A percentile compares a stretch with the other conserved stretches of the same genome.
phyloP scores from a whole-genome alignment of 176 grass and related monocot species.

The Aegilops tauschii region DNA sequence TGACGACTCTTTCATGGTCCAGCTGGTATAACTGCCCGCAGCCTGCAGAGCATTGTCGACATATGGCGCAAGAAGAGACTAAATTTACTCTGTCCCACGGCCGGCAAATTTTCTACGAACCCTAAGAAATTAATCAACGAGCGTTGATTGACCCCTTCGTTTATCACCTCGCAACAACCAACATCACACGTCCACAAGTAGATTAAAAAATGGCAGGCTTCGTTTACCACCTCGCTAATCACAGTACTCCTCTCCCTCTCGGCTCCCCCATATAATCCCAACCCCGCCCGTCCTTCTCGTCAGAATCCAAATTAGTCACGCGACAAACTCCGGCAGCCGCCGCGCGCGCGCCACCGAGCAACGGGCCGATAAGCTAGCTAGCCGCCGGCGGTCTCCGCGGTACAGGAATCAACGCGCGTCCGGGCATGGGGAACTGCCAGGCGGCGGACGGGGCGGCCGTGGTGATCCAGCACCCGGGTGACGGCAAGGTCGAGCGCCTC shows the following conservation, averaged over 20 bases:
- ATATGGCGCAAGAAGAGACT: neutral
- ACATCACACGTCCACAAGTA: neutral
- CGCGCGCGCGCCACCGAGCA: too few relatives aligned
- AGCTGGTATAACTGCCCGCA: neutral
- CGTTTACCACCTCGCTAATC: neutral
- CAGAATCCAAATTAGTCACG: neutral
- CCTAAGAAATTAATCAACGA: neutral
- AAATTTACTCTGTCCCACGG: neutral
- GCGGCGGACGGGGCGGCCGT: slow-evolving; percentile 63
- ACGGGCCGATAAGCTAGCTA: too few relatives aligned
- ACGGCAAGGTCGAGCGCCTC: slow-evolving; percentile 66
- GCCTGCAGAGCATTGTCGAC: neutral
- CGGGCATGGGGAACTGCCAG: slow-evolving; percentile 77
- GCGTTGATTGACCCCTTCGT: slow-evolving; percentile 21
- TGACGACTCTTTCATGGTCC: too few relatives aligned
- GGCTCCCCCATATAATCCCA: slow-evolving; percentile 11
- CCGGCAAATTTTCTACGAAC: neutral
- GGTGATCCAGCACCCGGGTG: slow-evolving; percentile 74
- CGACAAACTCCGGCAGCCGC: too few relatives aligned
- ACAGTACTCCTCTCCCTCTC: neutral
- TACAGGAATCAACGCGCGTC: too few relatives aligned
- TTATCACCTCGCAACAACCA: slow-evolving; percentile 12
- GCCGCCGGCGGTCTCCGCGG: too few relatives aligned
- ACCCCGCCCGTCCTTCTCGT: neutral
- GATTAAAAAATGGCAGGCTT: neutral